Conservation (phyloP, 2,329 filamentous ascomycete genomes). For the Fusarium sp. region DNA sequence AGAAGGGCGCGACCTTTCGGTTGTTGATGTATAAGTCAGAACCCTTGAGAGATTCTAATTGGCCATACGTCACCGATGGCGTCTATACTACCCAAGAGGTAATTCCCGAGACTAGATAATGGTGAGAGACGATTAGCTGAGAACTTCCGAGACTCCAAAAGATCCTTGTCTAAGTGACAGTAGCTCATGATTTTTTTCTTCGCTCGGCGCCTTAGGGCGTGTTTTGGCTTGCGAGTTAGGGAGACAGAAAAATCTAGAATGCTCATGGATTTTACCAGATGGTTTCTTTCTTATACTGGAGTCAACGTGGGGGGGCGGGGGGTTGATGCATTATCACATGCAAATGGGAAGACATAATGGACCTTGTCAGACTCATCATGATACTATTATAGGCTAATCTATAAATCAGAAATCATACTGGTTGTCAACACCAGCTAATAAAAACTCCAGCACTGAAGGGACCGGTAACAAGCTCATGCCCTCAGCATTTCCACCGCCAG, state of each 20-base stretch:
- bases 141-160: not conserved
- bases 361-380: not conserved
- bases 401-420: slow-evolving; percentile 40
- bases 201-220: not conserved
- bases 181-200: not conserved
- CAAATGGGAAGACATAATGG: not conserved
- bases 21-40: slow-evolving; percentile 14
- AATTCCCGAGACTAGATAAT: not conserved
- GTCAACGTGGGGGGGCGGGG: not conserved
- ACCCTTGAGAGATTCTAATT: slow-evolving; percentile 10
- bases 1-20: slow-evolving; percentile 17
- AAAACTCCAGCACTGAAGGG: slow-evolving; percentile 48
- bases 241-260: slow-evolving; percentile 8
- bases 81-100: not conserved
- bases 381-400: not conserved
- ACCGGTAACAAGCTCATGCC: slow-evolving; percentile 41
- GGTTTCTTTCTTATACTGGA: not conserved
- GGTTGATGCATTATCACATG: not conserved
- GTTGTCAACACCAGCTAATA: slow-evolving; percentile 48
- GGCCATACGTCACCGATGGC: slow-evolving; percentile 24
- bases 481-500: slow-evolving; percentile 2
- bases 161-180: not conserved
- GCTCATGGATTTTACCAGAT: not conserved
- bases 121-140: not conserved
- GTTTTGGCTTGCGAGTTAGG: not conserved